phyloP scores from a whole-genome alignment of 805 yeast genomes.

The Wickerhamiella qilinensis region DNA sequence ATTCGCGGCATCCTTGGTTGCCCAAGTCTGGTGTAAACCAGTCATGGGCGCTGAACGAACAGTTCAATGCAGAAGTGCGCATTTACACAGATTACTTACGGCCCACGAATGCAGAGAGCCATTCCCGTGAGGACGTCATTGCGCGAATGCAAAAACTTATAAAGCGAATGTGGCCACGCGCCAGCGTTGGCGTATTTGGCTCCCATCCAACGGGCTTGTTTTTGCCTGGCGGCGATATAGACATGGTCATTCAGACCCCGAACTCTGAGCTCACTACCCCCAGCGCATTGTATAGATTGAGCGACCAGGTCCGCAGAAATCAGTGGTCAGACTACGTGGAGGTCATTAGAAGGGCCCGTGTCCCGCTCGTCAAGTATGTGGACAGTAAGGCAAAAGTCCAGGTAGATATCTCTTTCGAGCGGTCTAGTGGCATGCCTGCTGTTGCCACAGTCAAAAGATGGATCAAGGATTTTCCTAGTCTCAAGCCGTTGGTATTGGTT shows the following conservation, averaged over 20 bases:
- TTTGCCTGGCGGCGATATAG: conserved; percentile 90
- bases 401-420: conserved; percentile 81
- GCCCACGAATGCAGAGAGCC: conserved; percentile 62
- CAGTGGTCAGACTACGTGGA: conserved; percentile 54
- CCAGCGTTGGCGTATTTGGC: conserved; percentile 77
- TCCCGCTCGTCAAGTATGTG: conserved; percentile 83
- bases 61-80: conserved; percentile 72
- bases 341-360: conserved; percentile 79
- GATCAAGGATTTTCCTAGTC: conserved; percentile 57
- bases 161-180: conserved; percentile 52
- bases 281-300: conserved; percentile 51
- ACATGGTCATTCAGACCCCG: conserved; percentile 66
- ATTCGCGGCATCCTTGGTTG: conserved; percentile 5
- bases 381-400: conserved; percentile 57
- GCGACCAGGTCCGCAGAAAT: conserved; percentile 47
- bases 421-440: conserved; percentile 64
- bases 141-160: conserved; percentile 38
- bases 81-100: conserved; percentile 77
- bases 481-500: conserved; percentile 65
- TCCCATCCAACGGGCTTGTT: conserved; percentile 87
- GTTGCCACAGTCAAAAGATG: conserved; percentile 64
- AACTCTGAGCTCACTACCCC: conserved; percentile 40
- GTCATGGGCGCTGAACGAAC: conserved; percentile 38
- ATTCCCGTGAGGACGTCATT: conserved; percentile 49
- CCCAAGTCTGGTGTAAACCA: not conserved